Base-by-base conservation (phyloP, 2,329 filamentous ascomycete species). In the Pseudocercospora fuligena region DNA sequence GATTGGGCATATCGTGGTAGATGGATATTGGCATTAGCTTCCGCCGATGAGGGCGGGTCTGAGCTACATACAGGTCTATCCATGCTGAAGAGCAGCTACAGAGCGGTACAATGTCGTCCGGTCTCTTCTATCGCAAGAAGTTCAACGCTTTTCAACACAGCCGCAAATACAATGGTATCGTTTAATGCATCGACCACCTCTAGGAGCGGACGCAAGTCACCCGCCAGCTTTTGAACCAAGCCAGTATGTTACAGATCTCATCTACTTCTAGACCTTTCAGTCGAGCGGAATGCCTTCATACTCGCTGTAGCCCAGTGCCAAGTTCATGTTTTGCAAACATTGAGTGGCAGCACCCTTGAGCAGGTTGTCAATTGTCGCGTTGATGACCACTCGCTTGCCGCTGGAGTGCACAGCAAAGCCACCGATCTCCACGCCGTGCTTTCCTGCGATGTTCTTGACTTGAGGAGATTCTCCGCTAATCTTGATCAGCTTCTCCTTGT, bases 321-420 rank as follows among this genome's bases (percentile, higher is more conserved):
- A 84, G 80, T 97, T 97, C 92, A 97, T 95, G 81, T 97, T 97
- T 85, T 96, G 94, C 79, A 97, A 82, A 82, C 93, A 97, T 80
- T 97, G 94, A 11, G 94, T 97, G 6, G 92, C 92, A 62, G 94
- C 94, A 67, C 94, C 94, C 87, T 97, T 97, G 74, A 95, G 85
- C 72, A 97, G 82, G 81, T 97, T 97, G 81, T 97, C 94, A 75
- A 97, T 97, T 2, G 92, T 97, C 19, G 91, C 92, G 77, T 94
- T 96, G 69, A 98, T 88, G n/a, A 98, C 94, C 0, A 96, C 94
- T 60, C 95, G 87, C 87, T 93, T 95, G 65, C 94, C 94, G 23
- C 88, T 89, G 73, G 88, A 92, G 82, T 97, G 91, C 46, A 97
- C 93, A n/a, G 92, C 93, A 75, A 98, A 98, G 0, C 92, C 94